Evolutionary conservation across 208 protist genomes (phyloP), one percentile per base, ranked within the genome.

Genomic region (Acanthamoeba sp.): DNA sequence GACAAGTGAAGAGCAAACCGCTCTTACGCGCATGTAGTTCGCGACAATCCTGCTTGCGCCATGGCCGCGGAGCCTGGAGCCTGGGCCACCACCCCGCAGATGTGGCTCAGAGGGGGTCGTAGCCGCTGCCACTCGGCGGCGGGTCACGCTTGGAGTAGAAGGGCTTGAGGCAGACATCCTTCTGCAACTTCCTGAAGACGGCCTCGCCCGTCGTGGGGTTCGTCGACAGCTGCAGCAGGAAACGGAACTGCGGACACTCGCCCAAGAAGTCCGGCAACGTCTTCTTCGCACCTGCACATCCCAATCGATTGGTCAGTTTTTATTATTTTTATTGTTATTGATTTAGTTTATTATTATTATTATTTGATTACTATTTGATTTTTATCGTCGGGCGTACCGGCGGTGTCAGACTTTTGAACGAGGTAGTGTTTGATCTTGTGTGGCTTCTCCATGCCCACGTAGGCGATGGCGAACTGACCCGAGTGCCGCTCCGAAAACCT

Each of bases 371-470:
- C 59, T 27, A 6, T 9, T 22, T 69, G n/a, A n/a, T n/a, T n/a
- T n/a, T n/a, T n/a, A n/a, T n/a, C n/a, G 55, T 62, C 29, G 29
- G 29, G n/a, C 24, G 55, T 80, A 80, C 88, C 88, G 42, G 88
- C 88, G 3, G 88, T 93, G 34, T 93, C 88, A 14, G 64, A 82
- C 45, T 93, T 93, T 93, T 93, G 88, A 10, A 93, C 88, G 42
- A 93, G 66, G 66, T 93, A 93, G 40, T 93, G 88, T 45, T 93
- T 93, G 66, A 93, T 84, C 34, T 91, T 95, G 73, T 90, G 84
- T 24, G 73, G 84, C 36, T 24, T 88, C 36, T 93, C 36, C 50
- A 84, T 93, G 12, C 88, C 88, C 34, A 93, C 64, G 66, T 93
- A 90, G 36, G 88, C 88, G 36, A 93, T 93, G 27, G 62, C 88